A percentile compares a stretch with the other conserved stretches of the same genome.
Conservation (phyloP, 2,329 filamentous ascomycete species). For the Pseudogymnoascus sp. region DNA sequence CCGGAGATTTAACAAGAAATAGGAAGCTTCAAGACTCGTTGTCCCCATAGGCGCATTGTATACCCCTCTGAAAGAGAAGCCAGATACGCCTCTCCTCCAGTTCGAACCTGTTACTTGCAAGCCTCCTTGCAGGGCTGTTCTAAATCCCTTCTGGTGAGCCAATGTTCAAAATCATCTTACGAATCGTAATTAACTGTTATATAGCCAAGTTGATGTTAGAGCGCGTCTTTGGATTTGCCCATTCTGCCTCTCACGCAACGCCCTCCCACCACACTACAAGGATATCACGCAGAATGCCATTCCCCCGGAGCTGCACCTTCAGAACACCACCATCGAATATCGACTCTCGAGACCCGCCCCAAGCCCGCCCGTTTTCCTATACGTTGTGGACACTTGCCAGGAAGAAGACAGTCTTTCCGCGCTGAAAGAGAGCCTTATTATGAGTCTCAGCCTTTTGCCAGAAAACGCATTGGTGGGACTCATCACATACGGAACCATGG, state of each 20-base stretch:
- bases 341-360: slow-evolving; percentile 72
- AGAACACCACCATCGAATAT: slow-evolving; percentile 87
- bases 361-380: slow-evolving; percentile 78
- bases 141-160: slow-evolving; percentile 91
- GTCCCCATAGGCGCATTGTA: slow-evolving; percentile 95
- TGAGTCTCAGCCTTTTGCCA: slow-evolving; percentile 74
- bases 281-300: slow-evolving; percentile 79
- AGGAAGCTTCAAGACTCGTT: slow-evolving; percentile 91
- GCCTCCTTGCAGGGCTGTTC: slow-evolving; percentile 84
- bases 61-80: slow-evolving; percentile 91
- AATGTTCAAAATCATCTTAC: slow-evolving; percentile 17
- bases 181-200: slow-evolving; percentile 21
- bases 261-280: slow-evolving; percentile 79
- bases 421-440: slow-evolving; percentile 77
- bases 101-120: slow-evolving; percentile 98
- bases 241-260: slow-evolving; percentile 78
- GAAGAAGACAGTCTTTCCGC: slow-evolving; percentile 79
- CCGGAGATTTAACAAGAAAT: slow-evolving; percentile 26
- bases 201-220: slow-evolving; percentile 73
- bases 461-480: slow-evolving; percentile 75
- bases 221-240: slow-evolving; percentile 83
- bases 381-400: slow-evolving; percentile 82
- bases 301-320: slow-evolving; percentile 72
- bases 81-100: slow-evolving; percentile 77
- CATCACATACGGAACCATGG: slow-evolving; percentile 90